Base-by-base conservation (phyloP, 495 filamentous ascomycete species). In the Talaromyces adpressus region DNA sequence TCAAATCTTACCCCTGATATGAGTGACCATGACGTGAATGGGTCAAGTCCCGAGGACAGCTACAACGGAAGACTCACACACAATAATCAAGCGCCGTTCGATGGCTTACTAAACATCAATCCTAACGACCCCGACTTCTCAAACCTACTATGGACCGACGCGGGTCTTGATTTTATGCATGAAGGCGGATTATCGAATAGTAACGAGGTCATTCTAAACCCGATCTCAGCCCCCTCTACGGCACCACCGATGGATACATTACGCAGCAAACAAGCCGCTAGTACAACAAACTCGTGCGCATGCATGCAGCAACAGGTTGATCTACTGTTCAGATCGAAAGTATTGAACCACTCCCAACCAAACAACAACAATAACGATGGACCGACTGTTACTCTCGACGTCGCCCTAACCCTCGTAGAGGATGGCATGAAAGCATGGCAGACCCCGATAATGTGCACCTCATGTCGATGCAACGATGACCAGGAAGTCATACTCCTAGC, bases 401-500 rank as follows among this genome's bases (percentile, higher is more conserved):
- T 54, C 11, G 51, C 51, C 22, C 23, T 54, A 54, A 22, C 51
- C 20, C 51, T 54, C 22, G 51, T 54, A 29, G 51, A 54, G 23
- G 51, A 25, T 16, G 51, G 51, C 22, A 54, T 54, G 51, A 54
- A 54, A 29, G 20, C 51, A 54, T 54, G 51, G 51, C 51, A 54
- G 51, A 14, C 20, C 2, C 51, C 51, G 51, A 54, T 54, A 29
- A 54, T 54, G 51, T 54, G 51, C 51, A 54, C 20, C 9, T 54
- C 23, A 23, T 54, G 51, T 14, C 51, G 51, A 54, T 54, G 51
- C 25, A 54, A 54, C 23, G 51, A 54, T 29, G 51, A 54, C 22
- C 51, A 54, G 22, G 51, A 54, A 54, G 51, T 54, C 18, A 54
- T 54, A 25, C 22, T 54, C 4, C 51, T 54, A 1, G 51, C 51